Base-by-base conservation (phyloP, 2,329 filamentous ascomycete genomes). In the Davidsoniella eucalypti region DNA sequence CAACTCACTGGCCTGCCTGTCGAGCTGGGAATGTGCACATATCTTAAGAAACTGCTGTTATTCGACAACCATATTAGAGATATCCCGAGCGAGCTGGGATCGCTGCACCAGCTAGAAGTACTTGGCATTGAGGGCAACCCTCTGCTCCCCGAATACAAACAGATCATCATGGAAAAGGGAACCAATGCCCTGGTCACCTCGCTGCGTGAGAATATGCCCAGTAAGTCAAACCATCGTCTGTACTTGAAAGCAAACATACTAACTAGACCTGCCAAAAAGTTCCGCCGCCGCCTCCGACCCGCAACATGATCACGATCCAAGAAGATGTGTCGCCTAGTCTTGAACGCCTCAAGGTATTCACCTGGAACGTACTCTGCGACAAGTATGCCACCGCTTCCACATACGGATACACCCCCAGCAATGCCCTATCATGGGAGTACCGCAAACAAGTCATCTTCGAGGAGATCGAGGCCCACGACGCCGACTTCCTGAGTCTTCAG, bases 21-120 rank as follows among this genome's bases (percentile, higher is more conserved):
- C 18, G 90, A 98, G 68, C 78, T 98, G 54, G 92, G 92, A 61
- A 98, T 96, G 90, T 86, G 94, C 59, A 92, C 88, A 25, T 92
- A 88, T 57, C 70, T 98, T 50, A 87, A 86, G 65, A 80, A 84
- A 56, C 72, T 98, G 4, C 70, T 88, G 25, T 71, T 95, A 2
- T 95, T 94, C 63, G 87, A 94, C 67, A 98, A 98, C 64, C 75
- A 84, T 55, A 82, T 98, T 50, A 77, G 78, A 54, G 80, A 78
- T 18, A 71, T 98, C 23, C 92, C 92, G 1, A 82, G 74, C 59
- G 88, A 96, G 63, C 69, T 98, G 53, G 92, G 92, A 6, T 92
- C 87, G 26, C 70, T 98, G 16, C 90, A 88, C 64, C 79, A 87
- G 55, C 67, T 98, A 57, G 87, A 96, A 55, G 79, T 88, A 62